Percentiles rank a stretch among this genome's conserved stretches.
Conservation (phyloP, 31 red algal species). For the Porphyra umbilicalis region DNA sequence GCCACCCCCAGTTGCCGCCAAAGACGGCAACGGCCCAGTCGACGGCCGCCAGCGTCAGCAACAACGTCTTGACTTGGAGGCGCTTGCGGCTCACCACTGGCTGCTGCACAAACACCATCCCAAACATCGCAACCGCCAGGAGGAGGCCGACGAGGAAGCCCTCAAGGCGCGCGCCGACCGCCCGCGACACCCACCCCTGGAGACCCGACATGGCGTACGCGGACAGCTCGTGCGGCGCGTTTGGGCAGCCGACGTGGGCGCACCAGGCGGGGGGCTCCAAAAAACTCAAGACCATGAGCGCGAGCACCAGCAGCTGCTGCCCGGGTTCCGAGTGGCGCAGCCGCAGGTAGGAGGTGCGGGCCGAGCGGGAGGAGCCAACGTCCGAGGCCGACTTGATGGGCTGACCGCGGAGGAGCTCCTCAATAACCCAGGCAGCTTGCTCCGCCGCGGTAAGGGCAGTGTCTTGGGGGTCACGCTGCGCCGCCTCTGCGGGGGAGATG, state of each 20-base stretch:
- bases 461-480: neutral
- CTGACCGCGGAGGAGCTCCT: constrained; percentile 58
- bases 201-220: constrained; percentile 51
- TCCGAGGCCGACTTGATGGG: constrained; percentile 11
- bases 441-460: constrained; percentile 38
- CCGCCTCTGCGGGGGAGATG: neutral
- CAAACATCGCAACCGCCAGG: constrained; percentile 31
- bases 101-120: constrained; percentile 12
- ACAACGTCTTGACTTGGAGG: constrained; percentile 2
- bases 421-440: constrained; percentile 77
- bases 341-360: constrained; percentile 43
- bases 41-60: constrained; percentile 14
- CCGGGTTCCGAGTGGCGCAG: constrained; percentile 29
- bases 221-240: constrained; percentile 20
- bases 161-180: constrained; percentile 14
- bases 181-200: constrained; percentile 19
- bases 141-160: constrained; percentile 27
- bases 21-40: constrained; percentile 21
- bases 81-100: constrained; percentile 18
- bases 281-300: constrained; percentile 55
- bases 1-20: constrained; percentile 33
- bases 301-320: constrained; percentile 28
- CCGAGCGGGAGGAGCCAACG: constrained; percentile 25
- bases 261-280: constrained; percentile 70
- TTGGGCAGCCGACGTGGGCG: constrained; percentile 16